Evolutionary conservation across 2,329 filamentous ascomycete genomes (phyloP).

Genomic region (Sclerotinia nivalis): DNA sequence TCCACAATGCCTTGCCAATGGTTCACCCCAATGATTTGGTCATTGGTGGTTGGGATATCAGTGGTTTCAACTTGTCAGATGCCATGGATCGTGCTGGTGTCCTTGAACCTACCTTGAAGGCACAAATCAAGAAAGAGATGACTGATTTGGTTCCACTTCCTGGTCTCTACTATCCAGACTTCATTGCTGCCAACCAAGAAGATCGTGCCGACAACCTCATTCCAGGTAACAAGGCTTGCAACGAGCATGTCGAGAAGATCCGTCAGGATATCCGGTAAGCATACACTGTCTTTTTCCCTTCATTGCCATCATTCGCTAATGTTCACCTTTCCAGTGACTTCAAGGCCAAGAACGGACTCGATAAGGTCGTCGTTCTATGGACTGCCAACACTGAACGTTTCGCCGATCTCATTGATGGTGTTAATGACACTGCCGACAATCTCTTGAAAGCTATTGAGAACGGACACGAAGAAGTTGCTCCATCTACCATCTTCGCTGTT

Average conservation of each 20-base stretch:
- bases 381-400: conserved; percentile 99
- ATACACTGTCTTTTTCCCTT: neutral
- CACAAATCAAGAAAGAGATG: conserved; percentile 91
- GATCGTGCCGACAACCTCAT: conserved; percentile 92
- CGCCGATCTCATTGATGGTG: conserved; percentile 79
- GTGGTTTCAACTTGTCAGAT: conserved; percentile 79
- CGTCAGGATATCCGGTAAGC: conserved; percentile 83
- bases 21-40: conserved; percentile 94
- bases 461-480: conserved; percentile 88
- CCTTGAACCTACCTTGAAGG: conserved; percentile 92
- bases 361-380: conserved; percentile 98
- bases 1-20: conserved; percentile 93
- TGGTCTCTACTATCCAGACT: conserved; percentile 98
- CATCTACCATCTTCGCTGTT: conserved; percentile 93
- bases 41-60: conserved; percentile 98
- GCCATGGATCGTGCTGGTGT: conserved; percentile 96
- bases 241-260: conserved; percentile 87
- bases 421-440: conserved; percentile 97
- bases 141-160: conserved; percentile 82
- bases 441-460: conserved; percentile 82
- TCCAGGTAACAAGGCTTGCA: conserved; percentile 78
- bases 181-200: conserved; percentile 98
- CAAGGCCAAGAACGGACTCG: conserved; percentile 79
- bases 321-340: conserved; percentile 62
- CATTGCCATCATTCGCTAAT: neutral